Conservation (phyloP, 2,329 filamentous ascomycete genomes). For the Verticillium longisporum region DNA sequence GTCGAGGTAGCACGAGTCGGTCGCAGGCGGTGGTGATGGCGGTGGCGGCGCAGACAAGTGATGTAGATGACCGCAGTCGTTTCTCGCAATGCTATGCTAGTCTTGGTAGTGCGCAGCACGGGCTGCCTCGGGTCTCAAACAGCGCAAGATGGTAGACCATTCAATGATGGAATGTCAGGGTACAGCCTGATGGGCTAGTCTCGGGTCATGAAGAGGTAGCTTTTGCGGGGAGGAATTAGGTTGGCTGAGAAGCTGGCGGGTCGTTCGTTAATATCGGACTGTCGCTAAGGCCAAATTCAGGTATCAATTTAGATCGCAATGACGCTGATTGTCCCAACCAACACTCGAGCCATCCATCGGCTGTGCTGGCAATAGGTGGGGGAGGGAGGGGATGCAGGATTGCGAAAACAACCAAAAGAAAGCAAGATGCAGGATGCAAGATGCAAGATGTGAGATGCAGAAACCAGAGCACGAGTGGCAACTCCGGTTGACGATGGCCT, state of each 20-base stretch:
- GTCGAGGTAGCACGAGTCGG: background rate
- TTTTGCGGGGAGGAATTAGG: background rate
- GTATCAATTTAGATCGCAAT: background rate
- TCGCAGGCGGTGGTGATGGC: background rate
- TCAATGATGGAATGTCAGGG: background rate
- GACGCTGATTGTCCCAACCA: background rate
- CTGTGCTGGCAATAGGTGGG: background rate
- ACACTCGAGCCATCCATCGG: background rate
- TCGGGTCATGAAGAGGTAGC: background rate
- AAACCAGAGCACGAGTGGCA: too few species aligned
- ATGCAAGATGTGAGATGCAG: too few species aligned
- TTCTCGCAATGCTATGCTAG: background rate
- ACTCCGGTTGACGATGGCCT: too few species aligned
- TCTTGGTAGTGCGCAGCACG: background rate
- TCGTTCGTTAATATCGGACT: background rate
- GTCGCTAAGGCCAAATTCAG: background rate
- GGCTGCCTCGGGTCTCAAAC: background rate
- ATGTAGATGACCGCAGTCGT: background rate
- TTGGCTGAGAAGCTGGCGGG: background rate
- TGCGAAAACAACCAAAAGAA: too few species aligned
- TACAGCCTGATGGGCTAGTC: background rate
- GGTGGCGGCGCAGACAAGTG: background rate
- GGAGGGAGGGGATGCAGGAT: too few species aligned
- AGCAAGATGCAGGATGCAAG: too few species aligned
- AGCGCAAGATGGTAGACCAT: background rate